Evolutionary conservation across 495 filamentous ascomycete species (phyloP).

Genomic region (Hyaloscypha variabilis): DNA sequence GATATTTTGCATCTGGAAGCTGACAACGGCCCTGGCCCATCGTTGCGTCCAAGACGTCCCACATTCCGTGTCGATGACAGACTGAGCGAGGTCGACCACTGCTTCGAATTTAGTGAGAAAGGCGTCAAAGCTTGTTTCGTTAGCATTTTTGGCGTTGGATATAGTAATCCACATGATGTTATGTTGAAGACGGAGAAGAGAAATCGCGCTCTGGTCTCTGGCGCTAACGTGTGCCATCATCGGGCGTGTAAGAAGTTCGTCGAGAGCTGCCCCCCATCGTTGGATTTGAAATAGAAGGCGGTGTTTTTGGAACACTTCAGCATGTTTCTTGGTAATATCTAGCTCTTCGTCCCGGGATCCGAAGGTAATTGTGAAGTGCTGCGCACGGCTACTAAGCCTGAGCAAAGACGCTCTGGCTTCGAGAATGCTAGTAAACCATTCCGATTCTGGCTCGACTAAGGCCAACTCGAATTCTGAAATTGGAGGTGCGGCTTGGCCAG

Average conservation of each 20-base stretch:
- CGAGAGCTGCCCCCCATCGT: not conserved
- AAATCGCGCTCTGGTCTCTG: not conserved
- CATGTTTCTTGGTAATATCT: not conserved
- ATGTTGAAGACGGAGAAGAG: not conserved
- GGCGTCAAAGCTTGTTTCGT: slow-evolving; percentile 7
- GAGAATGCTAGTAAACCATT: not conserved
- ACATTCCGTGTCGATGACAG: not conserved
- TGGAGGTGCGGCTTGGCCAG: not conserved
- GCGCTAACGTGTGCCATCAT: not conserved
- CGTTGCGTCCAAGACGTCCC: not conserved
- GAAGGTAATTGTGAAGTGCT: not conserved
- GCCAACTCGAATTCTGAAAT: not conserved
- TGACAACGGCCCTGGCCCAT: not conserved
- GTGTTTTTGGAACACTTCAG: not conserved
- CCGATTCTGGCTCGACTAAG: not conserved
- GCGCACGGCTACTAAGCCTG: not conserved
- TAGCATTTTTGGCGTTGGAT: not conserved
- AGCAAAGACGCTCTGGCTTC: not conserved
- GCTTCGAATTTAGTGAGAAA: slow-evolving; percentile 1
- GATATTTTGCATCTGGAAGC: slow-evolving; percentile 36
- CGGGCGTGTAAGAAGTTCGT: not conserved
- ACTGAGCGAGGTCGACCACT: not conserved
- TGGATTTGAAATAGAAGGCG: not conserved
- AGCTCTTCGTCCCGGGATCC: not conserved
- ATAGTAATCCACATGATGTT: not conserved